Evolutionary conservation across 2,329 filamentous ascomycete species (phyloP).

Genomic region (Teratosphaeria epicoccoides): DNA sequence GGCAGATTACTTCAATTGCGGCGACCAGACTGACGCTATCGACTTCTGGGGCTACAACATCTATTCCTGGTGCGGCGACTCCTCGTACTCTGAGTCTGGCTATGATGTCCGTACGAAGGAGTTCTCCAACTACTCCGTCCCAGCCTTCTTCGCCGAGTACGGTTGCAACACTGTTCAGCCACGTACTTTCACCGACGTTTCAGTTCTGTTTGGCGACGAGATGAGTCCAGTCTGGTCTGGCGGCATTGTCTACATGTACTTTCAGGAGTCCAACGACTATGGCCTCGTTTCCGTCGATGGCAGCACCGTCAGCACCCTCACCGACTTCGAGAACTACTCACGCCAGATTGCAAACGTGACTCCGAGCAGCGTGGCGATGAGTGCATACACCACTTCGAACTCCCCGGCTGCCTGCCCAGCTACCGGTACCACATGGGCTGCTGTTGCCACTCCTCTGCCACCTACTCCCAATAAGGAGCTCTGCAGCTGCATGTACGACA

Average conservation of each 20-base stretch:
- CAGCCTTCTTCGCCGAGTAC: conserved; percentile 97
- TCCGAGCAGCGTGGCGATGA: conserved; percentile 55
- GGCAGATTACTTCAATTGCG: conserved; percentile 92
- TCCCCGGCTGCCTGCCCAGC: conserved; percentile 61
- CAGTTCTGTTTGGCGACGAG: conserved; percentile 62
- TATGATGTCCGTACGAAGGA: conserved; percentile 76
- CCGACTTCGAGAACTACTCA: conserved; percentile 62
- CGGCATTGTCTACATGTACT: conserved; percentile 99
- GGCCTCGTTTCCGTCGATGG: conserved; percentile 60
- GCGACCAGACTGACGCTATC: conserved; percentile 54
- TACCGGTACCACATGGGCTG: conserved; percentile 52
- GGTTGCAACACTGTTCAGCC: conserved; percentile 71
- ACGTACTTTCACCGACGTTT: conserved; percentile 77
- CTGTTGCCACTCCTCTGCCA: conserved; percentile 57
- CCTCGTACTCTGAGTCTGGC: conserved; percentile 63
- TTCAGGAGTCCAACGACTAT: conserved; percentile 82
- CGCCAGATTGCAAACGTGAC: conserved; percentile 57
- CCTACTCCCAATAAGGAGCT: conserved; percentile 68
- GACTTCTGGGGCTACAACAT: conserved; percentile 99
- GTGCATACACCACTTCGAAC: conserved; percentile 64
- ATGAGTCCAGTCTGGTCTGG: conserved; percentile 89
- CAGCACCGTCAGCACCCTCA: conserved; percentile 52
- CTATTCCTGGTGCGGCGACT: conserved; percentile 96
- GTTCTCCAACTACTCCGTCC: conserved; percentile 81
- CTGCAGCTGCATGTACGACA: conserved; percentile 76